These are phyloP conservation scores for Metschnikowia orientalis DNA, from an alignment of 805 yeast genomes.

Conservation along the genomic window DNA sequence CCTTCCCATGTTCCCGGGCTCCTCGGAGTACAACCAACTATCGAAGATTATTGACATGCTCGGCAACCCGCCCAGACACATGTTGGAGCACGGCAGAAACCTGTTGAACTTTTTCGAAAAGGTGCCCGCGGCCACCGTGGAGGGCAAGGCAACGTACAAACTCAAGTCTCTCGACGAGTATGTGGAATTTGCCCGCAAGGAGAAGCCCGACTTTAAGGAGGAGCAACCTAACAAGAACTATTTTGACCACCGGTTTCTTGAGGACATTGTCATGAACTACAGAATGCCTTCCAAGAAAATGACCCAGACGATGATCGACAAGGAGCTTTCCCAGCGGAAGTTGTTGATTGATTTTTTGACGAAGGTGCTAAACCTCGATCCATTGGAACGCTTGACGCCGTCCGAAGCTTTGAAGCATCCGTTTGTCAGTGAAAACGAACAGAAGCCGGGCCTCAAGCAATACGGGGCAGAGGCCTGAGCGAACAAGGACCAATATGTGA, in stretches of 20 bases:
- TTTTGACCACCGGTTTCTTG: conserved; percentile 58
- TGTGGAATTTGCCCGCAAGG: conserved; percentile 22
- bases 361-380: conserved; percentile 79
- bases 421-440: conserved; percentile 69
- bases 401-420: conserved; percentile 93
- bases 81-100: conserved; percentile 93
- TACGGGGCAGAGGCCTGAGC: too few species aligned
- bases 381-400: conserved; percentile 94
- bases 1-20: conserved; percentile 90
- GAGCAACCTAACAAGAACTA: conserved; percentile 86
- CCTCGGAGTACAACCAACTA: conserved; percentile 88
- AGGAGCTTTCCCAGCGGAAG: conserved; percentile 68
- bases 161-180: conserved; percentile 37
- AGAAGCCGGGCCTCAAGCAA: too few species aligned
- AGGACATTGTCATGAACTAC: conserved; percentile 74
- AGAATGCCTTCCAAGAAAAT: conserved; percentile 59
- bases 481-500: too few species aligned
- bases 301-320: conserved; percentile 52
- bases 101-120: conserved; percentile 64
- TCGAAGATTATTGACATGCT: conserved; percentile 75
- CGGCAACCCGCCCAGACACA: conserved; percentile 90
- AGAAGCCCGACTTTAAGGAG: conserved; percentile 30
- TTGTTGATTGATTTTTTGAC: conserved; percentile 71
- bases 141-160: conserved; percentile 28
- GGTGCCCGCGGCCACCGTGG: conserved; percentile 19